These are phyloP conservation scores for Mycena alexandri DNA, from an alignment of 768 basidiomycete species.

Conservation along the genomic window DNA sequence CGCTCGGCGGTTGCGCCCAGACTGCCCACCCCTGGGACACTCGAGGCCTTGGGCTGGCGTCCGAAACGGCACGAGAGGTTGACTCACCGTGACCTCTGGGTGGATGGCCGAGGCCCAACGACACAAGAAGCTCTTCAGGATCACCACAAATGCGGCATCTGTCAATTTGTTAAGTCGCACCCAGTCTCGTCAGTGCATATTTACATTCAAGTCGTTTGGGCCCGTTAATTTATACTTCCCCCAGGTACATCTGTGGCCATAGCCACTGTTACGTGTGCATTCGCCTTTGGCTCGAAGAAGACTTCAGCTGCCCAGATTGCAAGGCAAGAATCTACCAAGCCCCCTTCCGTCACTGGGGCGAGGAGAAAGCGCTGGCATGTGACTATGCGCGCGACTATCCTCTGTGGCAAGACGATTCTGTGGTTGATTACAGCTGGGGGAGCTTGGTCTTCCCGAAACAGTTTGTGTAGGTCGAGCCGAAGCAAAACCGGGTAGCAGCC, in stretches of 20 bases:
- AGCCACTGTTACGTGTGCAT: conserved; percentile 20
- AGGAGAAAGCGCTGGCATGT: not conserved
- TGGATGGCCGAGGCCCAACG: not conserved
- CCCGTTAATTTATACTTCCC: not conserved
- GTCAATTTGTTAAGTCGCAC: not conserved
- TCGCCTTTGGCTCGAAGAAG: not conserved
- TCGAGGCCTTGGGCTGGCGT: not conserved
- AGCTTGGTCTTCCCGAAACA: not conserved
- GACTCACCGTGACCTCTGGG: conserved; percentile 5
- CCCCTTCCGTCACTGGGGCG: conserved; percentile 9
- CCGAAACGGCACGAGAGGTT: not conserved
- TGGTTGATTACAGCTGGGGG: not conserved
- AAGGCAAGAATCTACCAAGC: not conserved
- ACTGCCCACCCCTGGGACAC: not conserved
- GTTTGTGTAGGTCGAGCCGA: no score
- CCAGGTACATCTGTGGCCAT: conserved; percentile 8
- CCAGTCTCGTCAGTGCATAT: not conserved
- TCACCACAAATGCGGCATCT: conserved; percentile 14
- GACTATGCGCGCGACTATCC: not conserved
- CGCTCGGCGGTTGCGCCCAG: not conserved
- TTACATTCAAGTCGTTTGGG: not conserved
- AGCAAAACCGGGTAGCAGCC: no score
- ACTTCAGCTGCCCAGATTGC: conserved; percentile 3
- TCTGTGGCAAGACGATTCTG: not conserved
- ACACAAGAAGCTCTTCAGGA: not conserved